These are phyloP conservation scores for Cornus controversa DNA, from an alignment of 148 eudicot species.

Conservation along the genomic window DNA sequence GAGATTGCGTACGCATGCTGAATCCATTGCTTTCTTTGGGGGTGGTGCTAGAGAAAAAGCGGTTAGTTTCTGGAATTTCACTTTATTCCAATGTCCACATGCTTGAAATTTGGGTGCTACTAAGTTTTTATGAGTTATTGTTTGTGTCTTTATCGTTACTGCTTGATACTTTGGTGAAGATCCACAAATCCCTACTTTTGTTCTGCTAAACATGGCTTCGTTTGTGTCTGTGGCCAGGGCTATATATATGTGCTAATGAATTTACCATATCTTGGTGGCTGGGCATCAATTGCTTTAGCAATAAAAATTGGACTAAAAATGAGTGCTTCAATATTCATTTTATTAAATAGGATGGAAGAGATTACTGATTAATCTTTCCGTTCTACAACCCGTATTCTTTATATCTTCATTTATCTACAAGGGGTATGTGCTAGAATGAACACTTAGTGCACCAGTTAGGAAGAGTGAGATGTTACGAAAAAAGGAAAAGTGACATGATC, in stretches of 20 bases:
- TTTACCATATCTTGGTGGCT: not conserved
- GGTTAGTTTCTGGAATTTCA: slow-evolving; percentile 38
- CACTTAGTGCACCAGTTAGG: too few relatives aligned
- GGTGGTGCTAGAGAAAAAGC: slow-evolving; percentile 94
- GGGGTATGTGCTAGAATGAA: not conserved
- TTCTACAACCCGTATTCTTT: not conserved
- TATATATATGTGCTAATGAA: not conserved
- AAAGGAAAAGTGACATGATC: too few relatives aligned
- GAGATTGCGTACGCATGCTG: slow-evolving; percentile 96
- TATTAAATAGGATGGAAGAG: not conserved
- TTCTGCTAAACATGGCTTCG: not conserved
- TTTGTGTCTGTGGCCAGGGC: not conserved
- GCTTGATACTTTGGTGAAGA: not conserved
- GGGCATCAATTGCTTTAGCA: not conserved
- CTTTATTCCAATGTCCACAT: not conserved
- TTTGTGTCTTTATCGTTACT: not conserved
- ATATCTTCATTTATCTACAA: too few relatives aligned
- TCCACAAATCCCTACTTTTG: not conserved
- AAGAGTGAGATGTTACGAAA: too few relatives aligned
- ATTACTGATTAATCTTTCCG: not conserved
- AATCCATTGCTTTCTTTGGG: slow-evolving; percentile 96
- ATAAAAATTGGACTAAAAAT: too few relatives aligned
- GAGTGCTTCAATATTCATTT: not conserved
- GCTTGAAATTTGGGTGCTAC: not conserved
- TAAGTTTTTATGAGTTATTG: not conserved